Base-by-base conservation (phyloP, 2,329 filamentous ascomycete genomes). In the Aspergillus vadensis region DNA sequence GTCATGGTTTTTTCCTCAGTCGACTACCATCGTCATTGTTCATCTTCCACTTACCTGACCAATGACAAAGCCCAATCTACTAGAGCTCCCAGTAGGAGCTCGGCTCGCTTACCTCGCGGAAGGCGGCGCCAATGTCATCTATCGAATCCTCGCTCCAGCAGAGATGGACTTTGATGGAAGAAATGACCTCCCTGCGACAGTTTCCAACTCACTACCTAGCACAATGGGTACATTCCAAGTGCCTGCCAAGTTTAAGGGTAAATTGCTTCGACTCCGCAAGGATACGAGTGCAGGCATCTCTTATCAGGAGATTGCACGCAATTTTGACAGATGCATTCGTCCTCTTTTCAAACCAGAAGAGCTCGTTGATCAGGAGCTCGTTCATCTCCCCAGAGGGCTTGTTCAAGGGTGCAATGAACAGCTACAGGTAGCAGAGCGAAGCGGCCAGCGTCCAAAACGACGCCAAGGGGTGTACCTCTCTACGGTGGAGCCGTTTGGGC, bases 51-150 rank as follows among this genome's bases (percentile, higher is more conserved):
- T 65, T 39, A 64, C 61, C 57, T 61, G 51, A 67, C 67, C 64
- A 67, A 77, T 77, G 73, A 70, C 72, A 30, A 71, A 73, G 59
- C 66, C 66, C 54, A 69, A 59, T 59, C 61, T 71, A 8, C 66
- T 74, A 7, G 74, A 78, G 66, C 70, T 79, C 62, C 74, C 75
- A 2, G 44, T 59, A 49, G 71, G 72, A 60, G 68, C 72, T 63
- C 70, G 73, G 59, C 70, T 78, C 59, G 56, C 70, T 14, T 86
- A 85, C 63, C 74, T 86, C 9, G 82, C 81, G 23, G 91, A 95
- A 74, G 91, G 91, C 23, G 88, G 89, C 23, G 90, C 91, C 56
- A 94, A 95, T 73, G 83, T 89, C 55, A 88, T 93, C 63, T 92
- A 91, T 70, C 83, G 83, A 66, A 81, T 90, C 58, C 77, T 79